Evolutionary conservation across 805 yeast genomes (phyloP), one percentile per base, ranked within the genome.

Genomic region (Starmerella asiatica): DNA sequence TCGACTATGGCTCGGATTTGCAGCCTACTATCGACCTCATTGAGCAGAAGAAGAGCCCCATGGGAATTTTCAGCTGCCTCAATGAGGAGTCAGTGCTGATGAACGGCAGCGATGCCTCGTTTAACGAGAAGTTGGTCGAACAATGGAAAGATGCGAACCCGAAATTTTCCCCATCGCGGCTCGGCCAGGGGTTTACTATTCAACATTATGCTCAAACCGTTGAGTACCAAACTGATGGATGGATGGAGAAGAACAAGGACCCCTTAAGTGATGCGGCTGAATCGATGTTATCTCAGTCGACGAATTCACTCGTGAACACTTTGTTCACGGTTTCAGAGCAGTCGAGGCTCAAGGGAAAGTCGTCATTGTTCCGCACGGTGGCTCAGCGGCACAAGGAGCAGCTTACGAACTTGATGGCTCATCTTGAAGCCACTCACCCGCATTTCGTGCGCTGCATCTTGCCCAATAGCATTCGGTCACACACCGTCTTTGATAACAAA

Each of bases 61-160:
- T 84, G 59, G 95, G 96, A 37, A 69, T 91, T 14, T 73, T 91
- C 41, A 79, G 94, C 11, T 69, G 86, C 19, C 65, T 91, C 35
- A 93, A 91, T 56, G 99, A 91, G 59, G 97, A 91, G 56, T 88
- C 96, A 47, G 80, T 91, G 21, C 79, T 91, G 58, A 97, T 97
- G 12, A 82, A 79, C 50, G 81, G 95, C 0, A 71, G 82, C 0
- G 97, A 91, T 56, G 62, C 66, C 34, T 69, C 93, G 0, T 91
- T 86, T 52, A 75, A 83, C 51, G 85, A 83, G 28, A 86, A 85
- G 55, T 63, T 91, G 39, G 71, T 75, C 28, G 62, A 68, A 12
- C 70, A 75, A 39, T 79, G 93, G 73, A 79, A 58, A 35, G 60
- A 63, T 29, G 62, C 63, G 37, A 62, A 72, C 15, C 50, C 62